Percentiles rank a stretch among this genome's conserved stretches.
These are phyloP conservation scores for Ophiostoma fasciatum DNA, from an alignment of 2,329 filamentous ascomycete species.

Conservation along the genomic window DNA sequence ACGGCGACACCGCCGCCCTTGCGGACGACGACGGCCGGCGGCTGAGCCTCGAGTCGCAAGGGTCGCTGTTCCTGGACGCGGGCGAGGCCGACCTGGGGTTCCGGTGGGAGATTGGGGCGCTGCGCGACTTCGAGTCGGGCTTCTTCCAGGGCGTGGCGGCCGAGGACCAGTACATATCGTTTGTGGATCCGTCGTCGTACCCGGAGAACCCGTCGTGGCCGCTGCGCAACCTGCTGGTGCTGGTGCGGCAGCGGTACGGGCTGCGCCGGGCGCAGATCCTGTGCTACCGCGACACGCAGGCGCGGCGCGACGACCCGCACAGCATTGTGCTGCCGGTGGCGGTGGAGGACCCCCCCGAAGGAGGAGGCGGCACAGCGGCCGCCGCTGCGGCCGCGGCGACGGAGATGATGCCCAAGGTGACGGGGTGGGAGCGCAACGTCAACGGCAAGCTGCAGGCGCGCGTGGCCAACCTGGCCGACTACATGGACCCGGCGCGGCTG, in stretches of 20 bases:
- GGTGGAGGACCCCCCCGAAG: constrained; percentile 33
- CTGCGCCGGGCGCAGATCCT: constrained; percentile 67
- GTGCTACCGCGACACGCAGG: constrained; percentile 76
- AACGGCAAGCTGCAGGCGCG: constrained; percentile 64
- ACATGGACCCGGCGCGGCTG: constrained; percentile 78
- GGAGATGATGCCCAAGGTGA: constrained; percentile 66
- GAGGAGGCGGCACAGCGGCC: no score
- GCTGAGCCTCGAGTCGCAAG: constrained; percentile 2
- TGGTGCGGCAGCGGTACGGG: constrained; percentile 70
- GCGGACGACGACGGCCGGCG: no score
- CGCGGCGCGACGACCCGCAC: constrained; percentile 61
- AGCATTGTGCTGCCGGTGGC: constrained; percentile 62
- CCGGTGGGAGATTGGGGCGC: constrained; percentile 61
- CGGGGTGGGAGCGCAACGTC: constrained; percentile 83
- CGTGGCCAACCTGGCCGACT: constrained; percentile 71
- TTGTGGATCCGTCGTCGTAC: constrained; percentile 89
- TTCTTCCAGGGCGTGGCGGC: constrained; percentile 64
- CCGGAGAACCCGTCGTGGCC: constrained; percentile 82
- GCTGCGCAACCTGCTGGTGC: constrained; percentile 71
- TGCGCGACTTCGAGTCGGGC: constrained; percentile 67
- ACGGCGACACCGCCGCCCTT: constrained; percentile 19
- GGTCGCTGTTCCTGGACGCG: constrained; percentile 34
- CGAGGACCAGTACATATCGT: constrained; percentile 71
- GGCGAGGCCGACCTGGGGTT: constrained; percentile 43
- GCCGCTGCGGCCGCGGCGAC: constrained; percentile 18